Evolutionary conservation across 2,329 filamentous ascomycete species (phyloP).

Genomic region (Orbilia blumenaviensis): DNA sequence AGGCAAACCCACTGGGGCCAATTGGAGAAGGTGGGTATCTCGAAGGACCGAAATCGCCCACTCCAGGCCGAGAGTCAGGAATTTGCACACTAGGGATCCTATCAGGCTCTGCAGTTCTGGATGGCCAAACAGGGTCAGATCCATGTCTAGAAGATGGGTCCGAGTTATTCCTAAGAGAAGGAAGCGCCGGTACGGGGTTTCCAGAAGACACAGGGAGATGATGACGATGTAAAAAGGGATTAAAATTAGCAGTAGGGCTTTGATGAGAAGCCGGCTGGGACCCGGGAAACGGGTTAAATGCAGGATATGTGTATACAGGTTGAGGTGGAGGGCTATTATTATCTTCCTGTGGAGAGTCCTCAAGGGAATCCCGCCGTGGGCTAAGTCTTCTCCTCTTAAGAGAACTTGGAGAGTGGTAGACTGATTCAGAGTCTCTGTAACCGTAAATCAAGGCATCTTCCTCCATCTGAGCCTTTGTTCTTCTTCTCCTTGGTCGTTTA

Average conservation of each 20-base stretch:
- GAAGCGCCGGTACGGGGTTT: conserved; percentile 19
- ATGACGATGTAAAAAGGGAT: conserved; percentile 49
- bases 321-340: conserved; percentile 46
- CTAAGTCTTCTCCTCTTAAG: conserved; percentile 47
- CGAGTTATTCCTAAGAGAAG: conserved; percentile 28
- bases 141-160: conserved; percentile 14
- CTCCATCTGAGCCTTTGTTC: conserved; percentile 53
- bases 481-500: conserved; percentile 45
- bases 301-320: conserved; percentile 42
- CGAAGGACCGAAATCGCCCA: conserved; percentile 47
- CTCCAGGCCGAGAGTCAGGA: conserved; percentile 47
- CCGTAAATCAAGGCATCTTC: conserved; percentile 52
- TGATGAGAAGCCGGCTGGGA: conserved; percentile 18
- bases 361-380: conserved; percentile 38
- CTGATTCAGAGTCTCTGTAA: conserved; percentile 48
- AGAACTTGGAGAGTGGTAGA: conserved; percentile 49
- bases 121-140: conserved; percentile 32
- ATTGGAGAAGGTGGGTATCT: conserved; percentile 50
- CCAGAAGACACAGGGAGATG: conserved; percentile 40
- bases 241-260: conserved; percentile 43
- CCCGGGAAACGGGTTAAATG: conserved; percentile 38
- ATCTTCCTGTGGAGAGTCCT: conserved; percentile 43
- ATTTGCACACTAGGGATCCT: conserved; percentile 37
- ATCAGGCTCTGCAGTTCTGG: conserved; percentile 28
- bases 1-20: conserved; percentile 23